Evolutionary conservation across 192 early-diverging fungal species (phyloP).

Genomic region (Powellomyces hirtus): DNA sequence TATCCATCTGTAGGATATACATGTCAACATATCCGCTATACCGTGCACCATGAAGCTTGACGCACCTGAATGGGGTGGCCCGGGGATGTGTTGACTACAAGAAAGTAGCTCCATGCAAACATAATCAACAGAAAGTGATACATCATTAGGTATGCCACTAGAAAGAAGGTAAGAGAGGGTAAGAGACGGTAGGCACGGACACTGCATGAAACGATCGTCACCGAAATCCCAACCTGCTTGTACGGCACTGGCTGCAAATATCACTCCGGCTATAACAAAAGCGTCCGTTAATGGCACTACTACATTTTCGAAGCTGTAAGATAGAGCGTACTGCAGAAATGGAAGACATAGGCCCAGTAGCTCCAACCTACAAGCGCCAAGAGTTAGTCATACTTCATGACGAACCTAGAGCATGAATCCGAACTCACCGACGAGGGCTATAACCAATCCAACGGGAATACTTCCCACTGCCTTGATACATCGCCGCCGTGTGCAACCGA

Average conservation of each 20-base stretch:
- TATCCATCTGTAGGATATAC: too few relatives aligned
- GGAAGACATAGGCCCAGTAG: constrained; percentile 30
- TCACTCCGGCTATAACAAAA: not conserved
- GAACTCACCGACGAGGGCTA: constrained; percentile 7
- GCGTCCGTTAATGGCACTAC: not conserved
- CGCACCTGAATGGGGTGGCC: constrained; percentile 11
- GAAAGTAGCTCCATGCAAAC: constrained; percentile 26
- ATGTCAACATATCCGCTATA: too few relatives aligned
- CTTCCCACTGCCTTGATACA: constrained; percentile 11
- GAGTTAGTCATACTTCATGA: too few relatives aligned
- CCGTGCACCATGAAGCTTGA: not conserved
- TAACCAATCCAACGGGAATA: constrained; percentile 15
- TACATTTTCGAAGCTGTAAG: not conserved
- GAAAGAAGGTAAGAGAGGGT: not conserved
- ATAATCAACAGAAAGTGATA: constrained; percentile 21
- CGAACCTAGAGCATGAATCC: not conserved
- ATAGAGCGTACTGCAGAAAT: constrained; percentile 13
- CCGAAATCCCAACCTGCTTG: too few relatives aligned
- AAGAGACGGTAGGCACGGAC: too few relatives aligned
- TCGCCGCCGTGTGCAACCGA: constrained; percentile 20
- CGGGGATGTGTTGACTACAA: constrained; percentile 17
- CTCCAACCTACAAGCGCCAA: constrained; percentile 28
- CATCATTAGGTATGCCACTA: constrained; percentile 3
- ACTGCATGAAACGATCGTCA: not conserved
- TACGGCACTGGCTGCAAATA: not conserved